These are phyloP conservation scores for Medicago lupulina DNA, from an alignment of 306 rosid species.

Conservation along the genomic window DNA sequence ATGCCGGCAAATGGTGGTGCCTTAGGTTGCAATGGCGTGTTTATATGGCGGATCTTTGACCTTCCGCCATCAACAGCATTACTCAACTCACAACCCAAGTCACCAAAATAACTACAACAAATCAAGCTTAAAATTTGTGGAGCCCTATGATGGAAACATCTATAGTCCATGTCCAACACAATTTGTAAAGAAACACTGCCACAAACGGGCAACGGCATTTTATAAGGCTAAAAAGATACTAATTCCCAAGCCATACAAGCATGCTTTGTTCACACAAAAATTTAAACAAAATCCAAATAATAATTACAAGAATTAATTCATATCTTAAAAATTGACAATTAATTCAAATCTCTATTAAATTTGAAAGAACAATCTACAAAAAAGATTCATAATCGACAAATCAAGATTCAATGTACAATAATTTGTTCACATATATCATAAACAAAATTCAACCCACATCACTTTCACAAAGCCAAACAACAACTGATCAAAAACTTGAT, in stretches of 20 bases:
- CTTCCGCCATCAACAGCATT: neutral
- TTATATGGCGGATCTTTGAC: neutral
- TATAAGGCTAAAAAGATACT: constrained; percentile 29
- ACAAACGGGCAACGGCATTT: constrained; percentile 18
- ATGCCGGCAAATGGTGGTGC: neutral
- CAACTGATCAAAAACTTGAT: constrained; percentile 11
- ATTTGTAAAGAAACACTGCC: constrained; percentile 12
- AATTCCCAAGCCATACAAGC: constrained; percentile 19
- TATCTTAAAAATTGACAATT: neutral
- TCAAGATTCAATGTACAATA: neutral
- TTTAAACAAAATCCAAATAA: constrained; percentile 8
- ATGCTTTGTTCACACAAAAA: constrained; percentile 29
- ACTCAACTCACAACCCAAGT: neutral
- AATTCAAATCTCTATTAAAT: constrained; percentile 2
- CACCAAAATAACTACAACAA: too few species aligned
- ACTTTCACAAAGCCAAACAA: constrained; percentile 13
- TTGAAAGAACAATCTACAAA: constrained; percentile 9
- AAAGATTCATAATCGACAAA: constrained; percentile 12
- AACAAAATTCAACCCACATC: constrained; percentile 40
- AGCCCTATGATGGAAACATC: constrained; percentile 15
- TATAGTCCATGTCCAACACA: constrained; percentile 4
- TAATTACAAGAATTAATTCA: neutral
- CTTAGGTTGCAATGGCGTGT: neutral
- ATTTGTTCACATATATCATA: neutral
- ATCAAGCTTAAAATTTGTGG: neutral